Percentiles rank a stretch among this genome's conserved stretches.
Evolutionary conservation across 371 early-diverging fungal species (phyloP).

Genomic region (Mortierella sp.): DNA sequence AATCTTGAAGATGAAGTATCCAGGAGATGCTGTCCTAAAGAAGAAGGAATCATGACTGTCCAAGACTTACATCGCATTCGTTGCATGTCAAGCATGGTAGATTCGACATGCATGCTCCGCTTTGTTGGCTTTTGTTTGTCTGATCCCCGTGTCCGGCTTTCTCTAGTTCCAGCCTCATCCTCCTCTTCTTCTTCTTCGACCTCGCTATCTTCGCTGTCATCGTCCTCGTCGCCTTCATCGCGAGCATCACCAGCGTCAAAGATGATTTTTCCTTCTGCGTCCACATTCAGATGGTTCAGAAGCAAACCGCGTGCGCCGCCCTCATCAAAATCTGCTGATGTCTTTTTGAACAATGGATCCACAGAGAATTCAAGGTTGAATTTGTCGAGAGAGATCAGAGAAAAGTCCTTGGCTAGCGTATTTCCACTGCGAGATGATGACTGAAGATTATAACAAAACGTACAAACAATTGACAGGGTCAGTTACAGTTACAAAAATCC

Average conservation of each 20-base stretch:
- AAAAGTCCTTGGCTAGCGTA: slow-evolving; percentile 87
- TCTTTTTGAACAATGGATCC: slow-evolving; percentile 98
- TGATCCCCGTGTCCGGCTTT: neutral
- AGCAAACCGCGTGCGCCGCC: slow-evolving; percentile 96
- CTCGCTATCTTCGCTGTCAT: slow-evolving; percentile 29
- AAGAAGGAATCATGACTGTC: no score
- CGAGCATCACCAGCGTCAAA: slow-evolving; percentile 93
- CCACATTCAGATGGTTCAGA: slow-evolving; percentile 86
- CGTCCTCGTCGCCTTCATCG: slow-evolving; percentile 55
- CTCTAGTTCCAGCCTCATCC: slow-evolving; percentile 19
- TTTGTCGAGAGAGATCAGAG: slow-evolving; percentile 82
- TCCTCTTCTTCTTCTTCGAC: slow-evolving; percentile 42
- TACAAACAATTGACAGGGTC: neutral
- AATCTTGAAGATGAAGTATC: neutral
- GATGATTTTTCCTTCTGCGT: slow-evolving; percentile 86
- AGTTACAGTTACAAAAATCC: slow-evolving; percentile 1
- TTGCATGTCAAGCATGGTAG: slow-evolving; percentile 40
- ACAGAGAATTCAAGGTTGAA: slow-evolving; percentile 93
- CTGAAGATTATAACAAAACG: slow-evolving; percentile 6
- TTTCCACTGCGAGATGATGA: slow-evolving; percentile 59
- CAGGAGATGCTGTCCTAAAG: neutral
- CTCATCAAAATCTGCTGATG: slow-evolving; percentile 98
- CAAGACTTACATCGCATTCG: slow-evolving; percentile 34
- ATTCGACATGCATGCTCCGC: slow-evolving; percentile 36
- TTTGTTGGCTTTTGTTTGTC: neutral